Percentiles rank a stretch among this genome's conserved stretches.
These are phyloP conservation scores for Saccharomycopsis crataegensis DNA, from an alignment of 1,139 yeast species.

Conservation along the genomic window DNA sequence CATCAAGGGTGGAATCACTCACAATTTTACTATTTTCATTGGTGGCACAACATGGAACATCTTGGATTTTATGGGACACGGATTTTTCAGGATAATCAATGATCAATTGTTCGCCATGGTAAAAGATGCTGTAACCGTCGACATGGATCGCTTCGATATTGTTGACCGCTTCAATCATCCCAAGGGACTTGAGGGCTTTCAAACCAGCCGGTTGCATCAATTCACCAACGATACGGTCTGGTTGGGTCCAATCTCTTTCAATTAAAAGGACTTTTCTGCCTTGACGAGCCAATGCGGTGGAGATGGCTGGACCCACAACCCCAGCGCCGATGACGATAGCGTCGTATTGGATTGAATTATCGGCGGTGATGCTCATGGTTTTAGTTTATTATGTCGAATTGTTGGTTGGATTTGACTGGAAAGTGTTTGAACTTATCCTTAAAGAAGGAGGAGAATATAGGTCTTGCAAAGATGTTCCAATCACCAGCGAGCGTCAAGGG, in stretches of 20 bases:
- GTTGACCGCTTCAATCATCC: slow-evolving; percentile 73
- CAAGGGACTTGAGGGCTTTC: slow-evolving; percentile 70
- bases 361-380: slow-evolving; percentile 6
- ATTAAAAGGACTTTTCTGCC: slow-evolving; percentile 64
- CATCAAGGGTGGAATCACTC: slow-evolving; percentile 42
- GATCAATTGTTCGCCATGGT: slow-evolving; percentile 44
- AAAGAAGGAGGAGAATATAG: not conserved
- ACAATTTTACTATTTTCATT: slow-evolving; percentile 44
- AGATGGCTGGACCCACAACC: slow-evolving; percentile 89
- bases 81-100: slow-evolving; percentile 66
- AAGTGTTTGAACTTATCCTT: not conserved
- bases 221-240: slow-evolving; percentile 96
- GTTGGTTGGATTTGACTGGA: not conserved
- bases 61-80: slow-evolving; percentile 36
- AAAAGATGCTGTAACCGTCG: slow-evolving; percentile 76
- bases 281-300: slow-evolving; percentile 83
- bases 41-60: slow-evolving; percentile 47
- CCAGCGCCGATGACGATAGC: slow-evolving; percentile 64
- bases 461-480: not conserved
- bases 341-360: slow-evolving; percentile 26
- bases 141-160: slow-evolving; percentile 75
- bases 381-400: not conserved
- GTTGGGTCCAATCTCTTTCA: slow-evolving; percentile 87
- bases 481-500: not conserved
- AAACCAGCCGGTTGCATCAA: slow-evolving; percentile 93